A percentile compares a stretch with the other conserved stretches of the same genome.
phyloP scores from a whole-genome alignment of 2,329 filamentous ascomycete genomes.

The Colletotrichum paranaense region DNA sequence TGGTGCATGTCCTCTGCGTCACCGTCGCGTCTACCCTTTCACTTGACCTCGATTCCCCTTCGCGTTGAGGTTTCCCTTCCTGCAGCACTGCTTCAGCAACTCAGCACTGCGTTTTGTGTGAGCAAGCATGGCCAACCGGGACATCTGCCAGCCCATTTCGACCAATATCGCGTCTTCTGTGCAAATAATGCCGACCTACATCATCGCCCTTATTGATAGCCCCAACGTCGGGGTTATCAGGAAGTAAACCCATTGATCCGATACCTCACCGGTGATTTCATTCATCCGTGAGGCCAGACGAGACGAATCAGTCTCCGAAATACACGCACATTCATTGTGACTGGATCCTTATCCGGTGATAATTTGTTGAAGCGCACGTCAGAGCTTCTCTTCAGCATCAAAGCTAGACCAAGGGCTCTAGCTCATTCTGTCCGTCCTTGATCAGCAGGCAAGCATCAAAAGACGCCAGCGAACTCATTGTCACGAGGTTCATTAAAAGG shows the following conservation, averaged over 20 bases:
- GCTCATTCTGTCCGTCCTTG: neutral
- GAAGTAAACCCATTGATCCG: conserved; percentile 49
- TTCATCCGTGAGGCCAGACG: conserved; percentile 16
- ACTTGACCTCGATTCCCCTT: neutral
- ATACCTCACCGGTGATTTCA: conserved; percentile 41
- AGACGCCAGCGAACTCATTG: neutral
- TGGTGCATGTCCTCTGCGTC: conserved; percentile 24
- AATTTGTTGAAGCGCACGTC: neutral
- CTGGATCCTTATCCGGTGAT: neutral
- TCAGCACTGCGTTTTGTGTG: neutral
- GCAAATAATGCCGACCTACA: conserved; percentile 39
- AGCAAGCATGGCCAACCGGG: conserved; percentile 6
- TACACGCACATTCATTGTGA: neutral
- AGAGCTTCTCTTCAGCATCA: neutral
- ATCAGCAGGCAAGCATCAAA: neutral
- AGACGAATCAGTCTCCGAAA: neutral
- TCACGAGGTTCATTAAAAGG: neutral
- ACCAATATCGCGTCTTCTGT: neutral
- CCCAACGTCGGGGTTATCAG: conserved; percentile 63
- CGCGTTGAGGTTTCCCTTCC: neutral
- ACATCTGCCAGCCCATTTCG: neutral
- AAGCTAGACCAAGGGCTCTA: neutral
- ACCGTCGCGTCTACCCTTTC: conserved; percentile 13
- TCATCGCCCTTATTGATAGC: conserved; percentile 50
- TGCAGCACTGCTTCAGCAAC: neutral